Evolutionary conservation across 1,284 basidiomycete species (phyloP), one percentile per base, ranked within the genome.

Genomic region (Ganoderma multipileum): DNA sequence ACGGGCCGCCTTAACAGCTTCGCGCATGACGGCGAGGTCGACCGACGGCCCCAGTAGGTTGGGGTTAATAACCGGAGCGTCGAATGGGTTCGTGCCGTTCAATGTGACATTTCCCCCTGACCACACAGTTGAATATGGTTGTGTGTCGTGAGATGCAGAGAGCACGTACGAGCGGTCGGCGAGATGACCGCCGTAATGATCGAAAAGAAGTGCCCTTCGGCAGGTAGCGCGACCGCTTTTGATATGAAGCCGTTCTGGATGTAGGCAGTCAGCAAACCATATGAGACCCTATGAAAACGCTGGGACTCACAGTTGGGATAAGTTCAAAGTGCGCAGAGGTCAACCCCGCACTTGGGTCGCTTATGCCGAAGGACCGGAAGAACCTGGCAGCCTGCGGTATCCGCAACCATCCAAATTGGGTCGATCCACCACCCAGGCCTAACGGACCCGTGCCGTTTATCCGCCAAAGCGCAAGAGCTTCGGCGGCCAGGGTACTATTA

Each of bases 81-180:
- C 73, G 64, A 73, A 73, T 23, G 75, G 74, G 61, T 73, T 47
- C 5, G 64, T 62, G 3, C 74, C 72, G 7, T 42, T 63, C 20
- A 78, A 47, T 8, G 67, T 68, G 3, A 78, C 65, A 30, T 69
- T 71, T 14, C 77, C 77, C 20, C 71, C 77, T 78, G 52, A n/a
- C 23, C 2, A 6, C 39, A 23, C 26, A 26, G 4, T 54, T n/a
- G 61, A 66, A 26, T 61, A 65, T 47, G 65, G 68, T 33, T n/a
- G 42, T 26, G 41, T 28, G 4, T 33, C 8, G 3, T 26, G n/a
- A 6, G 39, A n/a, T 28, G 9, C 20, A n/a, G 28, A n/a, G 44
- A 58, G 55, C 30, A 61, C 68, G 50, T 50, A 71, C 68, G 65
- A 26, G 70, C 60, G 2, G 62, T 60, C 18, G 70, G 68, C 9